Base-by-base conservation (phyloP, 1,284 basidiomycete genomes). In the Apiotrichum brassicae region DNA sequence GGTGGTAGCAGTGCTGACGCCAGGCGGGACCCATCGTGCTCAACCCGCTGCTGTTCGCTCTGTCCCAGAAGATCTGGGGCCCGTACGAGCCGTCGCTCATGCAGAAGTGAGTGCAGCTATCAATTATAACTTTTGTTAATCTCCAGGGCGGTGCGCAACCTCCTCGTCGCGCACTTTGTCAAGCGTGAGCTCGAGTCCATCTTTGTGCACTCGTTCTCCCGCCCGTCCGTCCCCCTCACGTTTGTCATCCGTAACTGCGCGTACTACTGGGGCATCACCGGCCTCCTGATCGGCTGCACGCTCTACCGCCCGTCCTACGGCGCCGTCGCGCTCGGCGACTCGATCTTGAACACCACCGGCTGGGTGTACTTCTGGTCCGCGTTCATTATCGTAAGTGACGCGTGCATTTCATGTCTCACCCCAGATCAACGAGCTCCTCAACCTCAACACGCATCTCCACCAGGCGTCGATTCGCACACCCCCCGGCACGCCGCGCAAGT, bases 101-200 rank as follows among this genome's bases (percentile, higher is more conserved):
- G 26, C 66, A 72, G 56, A 36, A 61, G 69, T 68, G 50, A 53
- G 60, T 58, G 37, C 22, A 23, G 48, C 18, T 35, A 37, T 9
- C 32, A 36, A 6, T 23, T 39, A 19, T 23, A 6, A n/a, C 26
- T n/a, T 22, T n/a, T 18, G 41, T 34, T 28, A 35, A 50, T 34
- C 0, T 4, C n/a, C 56, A 95, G 90, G 60, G 82, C 85, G 50
- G 83, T 86, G 2, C 87, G 86, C 58, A 79, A 75, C 6, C 80
- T 97, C 58, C 82, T 91, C 30, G 77, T 97, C 65, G 65, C 85
- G 14, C 94, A 98, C 72, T 98, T 93, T 71, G 59, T 82, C 54
- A 98, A 99, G 76, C 85, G 94, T 40, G 91, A 97, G 70, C 72
- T 91, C 20, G 94, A 99, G 74, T 94, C 95, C 1, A 60, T 94